Evolutionary conservation across 2,329 filamentous ascomycete species (phyloP).

Genomic region (Coniella vitis): DNA sequence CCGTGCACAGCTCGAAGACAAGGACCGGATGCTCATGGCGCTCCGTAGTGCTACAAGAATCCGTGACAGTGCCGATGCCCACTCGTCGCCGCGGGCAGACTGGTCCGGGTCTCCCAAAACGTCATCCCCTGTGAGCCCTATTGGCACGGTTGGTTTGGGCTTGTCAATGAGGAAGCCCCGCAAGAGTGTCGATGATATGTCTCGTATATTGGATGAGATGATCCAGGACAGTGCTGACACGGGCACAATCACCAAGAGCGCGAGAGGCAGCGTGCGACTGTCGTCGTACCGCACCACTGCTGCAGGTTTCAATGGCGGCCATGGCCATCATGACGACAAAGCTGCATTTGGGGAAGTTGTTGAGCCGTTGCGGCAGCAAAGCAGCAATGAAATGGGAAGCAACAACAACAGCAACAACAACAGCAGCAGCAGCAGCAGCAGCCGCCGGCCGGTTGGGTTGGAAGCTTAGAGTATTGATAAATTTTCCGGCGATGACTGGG

Average conservation of each 20-base stretch:
- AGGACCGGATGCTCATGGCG: conserved; percentile 86
- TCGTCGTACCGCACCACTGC: conserved; percentile 21
- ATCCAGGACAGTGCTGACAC: conserved; percentile 80
- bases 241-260: conserved; percentile 62
- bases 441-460: conserved; percentile 8
- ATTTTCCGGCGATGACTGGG: conserved; percentile 7
- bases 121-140: conserved; percentile 24
- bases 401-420: no score
- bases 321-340: conserved; percentile 27
- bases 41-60: conserved; percentile 80
- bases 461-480: conserved; percentile 15
- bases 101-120: conserved; percentile 4
- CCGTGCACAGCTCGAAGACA: conserved; percentile 84
- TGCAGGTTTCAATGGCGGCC: conserved; percentile 22
- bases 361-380: conserved; percentile 31
- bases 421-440: conserved; percentile 18
- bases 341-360: conserved; percentile 23
- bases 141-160: conserved; percentile 16
- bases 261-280: conserved; percentile 60
- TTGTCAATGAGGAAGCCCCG: conserved; percentile 33
- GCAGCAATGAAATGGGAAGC: no score
- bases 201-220: conserved; percentile 91
- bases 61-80: conserved; percentile 60
- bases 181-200: conserved; percentile 85
- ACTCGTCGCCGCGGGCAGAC: conserved; percentile 27